Evolutionary conservation across 371 early-diverging fungal genomes (phyloP), one percentile per base, ranked within the genome.

Genomic region (Mortierella sp.): DNA sequence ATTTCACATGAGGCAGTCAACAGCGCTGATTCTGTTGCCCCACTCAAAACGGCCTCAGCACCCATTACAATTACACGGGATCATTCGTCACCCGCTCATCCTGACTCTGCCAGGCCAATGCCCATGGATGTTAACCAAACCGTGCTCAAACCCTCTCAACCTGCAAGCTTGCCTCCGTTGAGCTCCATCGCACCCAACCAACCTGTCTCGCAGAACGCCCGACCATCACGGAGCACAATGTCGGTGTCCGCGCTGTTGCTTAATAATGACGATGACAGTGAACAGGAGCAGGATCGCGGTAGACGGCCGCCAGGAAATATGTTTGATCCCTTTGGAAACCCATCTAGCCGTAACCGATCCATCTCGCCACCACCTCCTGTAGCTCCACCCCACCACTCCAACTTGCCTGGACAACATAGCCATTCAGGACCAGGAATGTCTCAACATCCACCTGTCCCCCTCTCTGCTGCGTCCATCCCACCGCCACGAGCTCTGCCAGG

Each of bases 171-270:
- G 34, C 81, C 85, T 61, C 81, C 81, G 5, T 48, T 73, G 5
- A 73, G 77, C 37, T 61, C 84, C 13, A 37, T 73, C 50, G 51
- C 74, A 75, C 55, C 46, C 9, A 26, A 53, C 11, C 13, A 44
- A 19, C 72, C 69, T 44, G 67, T 54, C 11, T 72, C 71, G 10
- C 82, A 77, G 26, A 64, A n/a, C 24, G 26, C 55, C n/a, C 75
- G 81, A 14, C 85, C 77, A 31, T 72, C 77, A 14, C 75, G 86
- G 26, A 86, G 82, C 53, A 79, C 79, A 44, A 86, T 86, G 86
- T 86, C 86, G 3, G 79, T 86, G 34, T 86, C 86, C 8, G 86
- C 86, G 0, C 69, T 86, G 5, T 37, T 86, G 21, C 69, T 81
- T 28, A 77, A 67, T 48, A 86, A 81, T n/a, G 86, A 86, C 3